phyloP scores from a whole-genome alignment of 2,329 filamentous ascomycete species.

The Colletotrichum phormii region DNA sequence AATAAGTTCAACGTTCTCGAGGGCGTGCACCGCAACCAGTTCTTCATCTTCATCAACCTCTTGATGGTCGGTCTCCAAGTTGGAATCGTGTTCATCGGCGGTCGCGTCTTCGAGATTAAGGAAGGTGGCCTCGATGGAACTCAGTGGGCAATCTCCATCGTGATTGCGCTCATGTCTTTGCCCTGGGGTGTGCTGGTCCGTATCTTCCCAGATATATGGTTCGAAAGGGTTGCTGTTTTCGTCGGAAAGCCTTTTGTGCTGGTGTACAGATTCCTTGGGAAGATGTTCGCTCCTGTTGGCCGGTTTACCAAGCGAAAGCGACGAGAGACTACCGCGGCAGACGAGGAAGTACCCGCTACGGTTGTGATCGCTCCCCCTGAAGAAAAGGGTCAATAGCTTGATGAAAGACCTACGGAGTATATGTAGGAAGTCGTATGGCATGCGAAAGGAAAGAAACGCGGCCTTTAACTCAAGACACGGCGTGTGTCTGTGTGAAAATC shows the following conservation, averaged over 20 bases:
- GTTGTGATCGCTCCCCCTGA: slow-evolving; percentile 16
- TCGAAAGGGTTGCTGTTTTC: slow-evolving; percentile 5
- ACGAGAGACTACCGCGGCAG: background rate
- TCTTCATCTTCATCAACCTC: slow-evolving; percentile 67
- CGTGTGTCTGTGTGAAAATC: too few relatives aligned
- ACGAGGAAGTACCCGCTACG: slow-evolving; percentile 10
- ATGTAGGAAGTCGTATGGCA: background rate
- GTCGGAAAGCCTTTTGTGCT: slow-evolving; percentile 22
- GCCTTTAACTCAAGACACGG: too few relatives aligned
- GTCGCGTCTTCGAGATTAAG: slow-evolving; percentile 57
- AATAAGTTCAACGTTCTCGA: slow-evolving; percentile 73
- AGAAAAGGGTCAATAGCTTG: background rate
- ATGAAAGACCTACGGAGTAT: too few relatives aligned
- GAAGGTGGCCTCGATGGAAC: slow-evolving; percentile 51
- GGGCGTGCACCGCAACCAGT: slow-evolving; percentile 65
- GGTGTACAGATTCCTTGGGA: background rate
- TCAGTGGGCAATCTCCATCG: slow-evolving; percentile 66
- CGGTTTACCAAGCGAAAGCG: slow-evolving; percentile 15
- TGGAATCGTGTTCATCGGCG: slow-evolving; percentile 68
- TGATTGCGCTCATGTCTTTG: slow-evolving; percentile 59
- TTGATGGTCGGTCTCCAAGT: slow-evolving; percentile 69
- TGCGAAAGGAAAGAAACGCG: too few relatives aligned
- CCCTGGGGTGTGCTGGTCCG: slow-evolving; percentile 62
- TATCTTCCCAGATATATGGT: slow-evolving; percentile 58
- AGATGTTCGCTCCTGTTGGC: slow-evolving; percentile 17